These are phyloP conservation scores for Fragosphaeria purpurea DNA, from an alignment of 2,329 filamentous ascomycete species.

Conservation along the genomic window DNA sequence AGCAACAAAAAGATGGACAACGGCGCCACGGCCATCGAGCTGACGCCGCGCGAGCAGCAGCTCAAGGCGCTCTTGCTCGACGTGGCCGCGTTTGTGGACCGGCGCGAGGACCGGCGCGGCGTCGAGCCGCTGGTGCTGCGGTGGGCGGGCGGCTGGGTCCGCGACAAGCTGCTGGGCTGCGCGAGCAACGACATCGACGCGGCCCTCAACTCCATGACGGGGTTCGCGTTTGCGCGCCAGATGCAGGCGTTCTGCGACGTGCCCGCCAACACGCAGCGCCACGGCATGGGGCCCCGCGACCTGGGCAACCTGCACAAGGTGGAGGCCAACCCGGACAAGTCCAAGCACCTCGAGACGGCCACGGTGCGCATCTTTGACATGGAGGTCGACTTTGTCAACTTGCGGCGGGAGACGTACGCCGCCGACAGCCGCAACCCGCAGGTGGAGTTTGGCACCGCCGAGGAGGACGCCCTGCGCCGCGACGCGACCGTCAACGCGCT, in stretches of 20 bases:
- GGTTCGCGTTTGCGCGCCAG: constrained; percentile 60
- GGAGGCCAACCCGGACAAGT: constrained; percentile 86
- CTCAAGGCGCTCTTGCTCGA: constrained; percentile 71
- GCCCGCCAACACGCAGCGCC: constrained; percentile 49
- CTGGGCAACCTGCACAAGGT: constrained; percentile 79
- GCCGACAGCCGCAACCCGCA: constrained; percentile 83
- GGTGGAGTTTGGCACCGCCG: constrained; percentile 86
- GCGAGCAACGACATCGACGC: constrained; percentile 75
- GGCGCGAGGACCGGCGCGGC: constrained; percentile 3
- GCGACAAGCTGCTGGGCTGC: constrained; percentile 67
- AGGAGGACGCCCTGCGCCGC: constrained; percentile 79
- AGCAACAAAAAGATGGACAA: constrained; percentile 2
- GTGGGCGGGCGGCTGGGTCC: constrained; percentile 81
- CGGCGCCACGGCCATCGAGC: constrained; percentile 24
- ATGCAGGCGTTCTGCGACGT: constrained; percentile 59
- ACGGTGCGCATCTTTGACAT: constrained; percentile 77
- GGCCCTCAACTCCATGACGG: constrained; percentile 78
- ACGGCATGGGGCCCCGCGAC: constrained; percentile 46
- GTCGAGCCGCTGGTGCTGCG: constrained; percentile 52
- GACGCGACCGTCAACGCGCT: constrained; percentile 94
- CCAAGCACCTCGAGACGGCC: constrained; percentile 88
- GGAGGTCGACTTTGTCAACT: constrained; percentile 89
- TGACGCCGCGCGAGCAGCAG: constrained; percentile 62
- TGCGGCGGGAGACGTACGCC: constrained; percentile 82
- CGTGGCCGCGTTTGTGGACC: constrained; percentile 61